Evolutionary conservation across 2,329 filamentous ascomycete genomes (phyloP), one percentile per base, ranked within the genome.

Genomic region (Fulvia fulva): DNA sequence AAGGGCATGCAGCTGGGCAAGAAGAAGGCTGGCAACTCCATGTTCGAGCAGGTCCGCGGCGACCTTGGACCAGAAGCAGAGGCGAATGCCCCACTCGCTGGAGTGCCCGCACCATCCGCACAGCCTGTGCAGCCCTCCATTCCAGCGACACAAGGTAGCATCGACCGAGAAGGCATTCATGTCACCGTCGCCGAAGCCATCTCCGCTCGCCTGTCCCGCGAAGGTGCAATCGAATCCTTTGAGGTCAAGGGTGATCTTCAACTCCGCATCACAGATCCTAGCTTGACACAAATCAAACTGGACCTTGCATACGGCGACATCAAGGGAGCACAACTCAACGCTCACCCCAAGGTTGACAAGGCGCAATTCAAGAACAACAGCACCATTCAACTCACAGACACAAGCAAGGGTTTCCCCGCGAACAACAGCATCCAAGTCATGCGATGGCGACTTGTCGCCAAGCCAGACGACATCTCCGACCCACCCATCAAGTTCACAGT

Each of bases 1-100:
- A 99, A 99, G 81, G 94, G 94, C 67, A 99, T 99, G 95, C 93
- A 97, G 76, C 81, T 99, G 57, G 94, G 94, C 76, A 97, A 97
- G 81, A 99, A 99, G 80, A 97, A 97, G 81, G 92, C 90, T 22
- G 96, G 89, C 28, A 93, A 95, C 75, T 93, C 96, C 74, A 96
- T 97, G 82, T 97, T 96, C 73, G 93, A 97, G 76, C 89, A 92
- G 70, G 92, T 99, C 32, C 88, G 91, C 65, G 90, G 90, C 59
- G 93, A 97, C 65, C 82, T 97, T 72, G 92, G 91, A n/a, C 83
- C 87, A 37, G 91, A 96, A 71, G 86, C 86, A 37, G 91, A 96
- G 72, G 87, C 91, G 58, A 76, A 77, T 56, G 76, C 76, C 45
- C 91, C 91, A 37, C 81, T 95, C 25, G 86, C 93, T 19, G 70